Conservation (phyloP, 352 stramenopile genomes). For the Pythium insidiosum region DNA sequence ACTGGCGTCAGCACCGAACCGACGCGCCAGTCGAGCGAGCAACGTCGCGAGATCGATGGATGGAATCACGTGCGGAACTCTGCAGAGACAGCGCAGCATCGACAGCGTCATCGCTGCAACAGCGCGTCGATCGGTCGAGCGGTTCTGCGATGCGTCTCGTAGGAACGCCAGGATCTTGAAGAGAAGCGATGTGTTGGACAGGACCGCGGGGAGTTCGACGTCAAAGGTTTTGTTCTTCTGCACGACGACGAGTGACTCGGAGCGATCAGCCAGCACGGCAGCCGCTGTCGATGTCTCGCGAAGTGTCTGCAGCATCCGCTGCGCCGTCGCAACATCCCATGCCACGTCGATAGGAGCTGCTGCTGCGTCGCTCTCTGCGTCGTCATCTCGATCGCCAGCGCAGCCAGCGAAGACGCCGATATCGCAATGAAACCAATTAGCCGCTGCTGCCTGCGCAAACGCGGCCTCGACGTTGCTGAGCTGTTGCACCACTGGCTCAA, state of each 20-base stretch:
- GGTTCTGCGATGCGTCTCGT: too few species aligned
- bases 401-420: too few species aligned
- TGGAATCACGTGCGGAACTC: background rate
- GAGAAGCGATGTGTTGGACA: constrained; percentile 7
- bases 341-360: too few species aligned
- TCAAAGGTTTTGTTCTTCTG: constrained; percentile 16
- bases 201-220: constrained; percentile 3
- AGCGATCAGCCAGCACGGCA: background rate
- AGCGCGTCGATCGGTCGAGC: too few species aligned
- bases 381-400: too few species aligned
- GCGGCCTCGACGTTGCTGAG: too few species aligned
- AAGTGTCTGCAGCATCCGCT: background rate
- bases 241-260: background rate
- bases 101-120: background rate
- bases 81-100: constrained; percentile 2
- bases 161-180: constrained; percentile 8
- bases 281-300: background rate
- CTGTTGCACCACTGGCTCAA: too few species aligned
- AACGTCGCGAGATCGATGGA: constrained; percentile 5
- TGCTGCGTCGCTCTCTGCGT: too few species aligned
- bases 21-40: background rate
- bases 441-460: too few species aligned
- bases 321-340: too few species aligned
- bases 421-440: too few species aligned
- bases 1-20: background rate